Evolutionary conservation across 2,329 filamentous ascomycete genomes (phyloP).

Genomic region (Penicillium sp.): DNA sequence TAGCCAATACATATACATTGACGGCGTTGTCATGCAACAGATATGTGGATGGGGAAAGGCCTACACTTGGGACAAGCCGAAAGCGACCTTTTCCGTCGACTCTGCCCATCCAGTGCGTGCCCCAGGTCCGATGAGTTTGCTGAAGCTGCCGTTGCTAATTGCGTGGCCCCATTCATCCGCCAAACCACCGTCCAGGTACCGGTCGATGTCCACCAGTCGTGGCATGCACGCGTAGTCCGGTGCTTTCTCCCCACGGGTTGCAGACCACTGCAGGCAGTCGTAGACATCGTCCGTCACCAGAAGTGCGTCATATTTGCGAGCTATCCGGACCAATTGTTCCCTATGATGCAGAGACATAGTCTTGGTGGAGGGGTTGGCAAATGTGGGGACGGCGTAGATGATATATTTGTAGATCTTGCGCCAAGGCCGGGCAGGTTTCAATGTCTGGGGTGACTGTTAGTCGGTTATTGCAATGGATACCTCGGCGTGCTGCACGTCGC

Average conservation of each 20-base stretch:
- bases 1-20: background rate
- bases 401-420: slow-evolving; percentile 80
- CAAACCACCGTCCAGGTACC: slow-evolving; percentile 57
- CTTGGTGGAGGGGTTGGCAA: slow-evolving; percentile 80
- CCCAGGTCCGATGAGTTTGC: slow-evolving; percentile 79
- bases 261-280: slow-evolving; percentile 79
- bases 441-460: slow-evolving; percentile 35
- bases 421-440: slow-evolving; percentile 57
- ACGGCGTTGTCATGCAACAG: background rate
- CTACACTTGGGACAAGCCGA: slow-evolving; percentile 57
- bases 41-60: slow-evolving; percentile 21
- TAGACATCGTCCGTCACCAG: slow-evolving; percentile 89
- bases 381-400: slow-evolving; percentile 84
- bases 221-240: slow-evolving; percentile 53
- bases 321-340: slow-evolving; percentile 66
- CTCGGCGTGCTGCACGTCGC: background rate
- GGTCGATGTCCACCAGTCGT: slow-evolving; percentile 73
- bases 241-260: slow-evolving; percentile 23
- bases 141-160: slow-evolving; percentile 83
- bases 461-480: background rate
- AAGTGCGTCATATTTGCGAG: slow-evolving; percentile 74
- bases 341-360: slow-evolving; percentile 70
- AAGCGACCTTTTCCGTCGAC: slow-evolving; percentile 58
- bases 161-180: slow-evolving; percentile 69
- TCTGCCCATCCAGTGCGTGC: slow-evolving; percentile 85